Conservation (phyloP, 306 rosid genomes). For the Oemleria cerasiformis region DNA sequence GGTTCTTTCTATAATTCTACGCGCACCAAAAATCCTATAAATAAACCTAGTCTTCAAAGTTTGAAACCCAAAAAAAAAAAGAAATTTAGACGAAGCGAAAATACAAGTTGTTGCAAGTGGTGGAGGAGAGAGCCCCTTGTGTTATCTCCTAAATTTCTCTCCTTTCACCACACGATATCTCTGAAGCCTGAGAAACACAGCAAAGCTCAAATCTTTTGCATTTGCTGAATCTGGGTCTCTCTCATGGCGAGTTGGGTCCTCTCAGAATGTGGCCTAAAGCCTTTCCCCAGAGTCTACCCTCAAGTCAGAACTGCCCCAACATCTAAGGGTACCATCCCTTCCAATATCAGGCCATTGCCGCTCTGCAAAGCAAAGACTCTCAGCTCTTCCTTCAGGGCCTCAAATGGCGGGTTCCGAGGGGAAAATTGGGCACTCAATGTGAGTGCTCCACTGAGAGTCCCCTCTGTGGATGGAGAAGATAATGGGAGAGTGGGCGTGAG, state of each 20-base stretch:
- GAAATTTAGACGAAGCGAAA: conserved; percentile 17
- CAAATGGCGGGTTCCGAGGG: conserved; percentile 27
- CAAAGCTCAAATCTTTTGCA: conserved; percentile 3
- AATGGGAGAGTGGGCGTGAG: conserved; percentile 22
- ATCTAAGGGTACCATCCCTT: conserved; percentile 24
- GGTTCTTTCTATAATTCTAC: background rate
- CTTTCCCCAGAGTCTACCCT: conserved; percentile 50
- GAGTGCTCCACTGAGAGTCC: conserved; percentile 63
- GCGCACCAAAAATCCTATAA: background rate
- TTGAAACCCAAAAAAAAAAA: background rate
- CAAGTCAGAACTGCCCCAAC: conserved; percentile 46
- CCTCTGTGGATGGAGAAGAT: conserved; percentile 43
- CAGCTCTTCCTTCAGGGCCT: conserved; percentile 25
- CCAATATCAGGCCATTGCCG: conserved; percentile 32
- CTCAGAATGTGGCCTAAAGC: conserved; percentile 84
- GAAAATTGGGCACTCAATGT: conserved; percentile 67
- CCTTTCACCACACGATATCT: background rate
- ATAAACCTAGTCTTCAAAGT: background rate
- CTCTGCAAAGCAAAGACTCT: conserved; percentile 12
- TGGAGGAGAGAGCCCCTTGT: conserved; percentile 29
- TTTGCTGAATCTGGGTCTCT: conserved; percentile 36
- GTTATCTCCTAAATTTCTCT: conserved; percentile 25
- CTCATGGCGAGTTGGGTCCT: conserved; percentile 79
- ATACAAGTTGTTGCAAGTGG: conserved; percentile 30
- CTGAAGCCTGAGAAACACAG: too few species aligned